Evolutionary conservation across 768 basidiomycete species (phyloP).

Genomic region (Mycena vitilis): DNA sequence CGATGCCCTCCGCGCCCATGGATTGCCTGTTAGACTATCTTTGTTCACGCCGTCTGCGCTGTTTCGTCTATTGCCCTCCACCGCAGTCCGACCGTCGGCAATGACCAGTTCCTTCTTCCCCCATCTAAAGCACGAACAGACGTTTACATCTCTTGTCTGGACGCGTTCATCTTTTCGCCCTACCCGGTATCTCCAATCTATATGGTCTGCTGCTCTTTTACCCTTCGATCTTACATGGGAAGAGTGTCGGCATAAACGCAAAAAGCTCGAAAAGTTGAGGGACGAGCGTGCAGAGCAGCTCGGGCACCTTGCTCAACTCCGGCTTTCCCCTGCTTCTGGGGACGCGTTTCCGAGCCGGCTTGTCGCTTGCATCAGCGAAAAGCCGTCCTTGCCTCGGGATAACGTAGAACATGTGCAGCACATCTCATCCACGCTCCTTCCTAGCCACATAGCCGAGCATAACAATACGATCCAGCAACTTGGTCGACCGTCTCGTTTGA

Average conservation of each 20-base stretch:
- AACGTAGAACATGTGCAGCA: slow-evolving; percentile 35
- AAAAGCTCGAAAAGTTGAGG: slow-evolving; percentile 69
- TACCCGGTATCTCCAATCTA: slow-evolving; percentile 38
- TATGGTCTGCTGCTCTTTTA: slow-evolving; percentile 42
- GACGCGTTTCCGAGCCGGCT: slow-evolving; percentile 37
- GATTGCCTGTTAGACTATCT: slow-evolving; percentile 59
- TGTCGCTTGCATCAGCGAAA: slow-evolving; percentile 37
- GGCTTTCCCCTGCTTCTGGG: slow-evolving; percentile 53
- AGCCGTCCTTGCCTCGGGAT: neutral
- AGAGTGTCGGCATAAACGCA: slow-evolving; percentile 73
- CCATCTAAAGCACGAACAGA: slow-evolving; percentile 57
- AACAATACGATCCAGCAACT: slow-evolving; percentile 51
- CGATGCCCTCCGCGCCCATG: slow-evolving; percentile 53
- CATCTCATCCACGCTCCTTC: slow-evolving; percentile 43
- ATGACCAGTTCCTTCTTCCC: slow-evolving; percentile 75
- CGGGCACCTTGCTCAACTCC: slow-evolving; percentile 69
- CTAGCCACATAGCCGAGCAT: slow-evolving; percentile 45
- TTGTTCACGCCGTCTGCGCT: slow-evolving; percentile 61
- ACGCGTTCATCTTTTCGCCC: slow-evolving; percentile 21
- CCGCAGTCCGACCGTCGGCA: slow-evolving; percentile 59
- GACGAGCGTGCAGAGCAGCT: slow-evolving; percentile 77
- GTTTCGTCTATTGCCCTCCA: slow-evolving; percentile 59
- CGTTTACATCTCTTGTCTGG: slow-evolving; percentile 35
- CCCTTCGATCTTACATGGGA: slow-evolving; percentile 74
- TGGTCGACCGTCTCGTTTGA: slow-evolving; percentile 73